Conservation (phyloP, 164 flowering plant species). For the Nymphaea colorata region DNA sequence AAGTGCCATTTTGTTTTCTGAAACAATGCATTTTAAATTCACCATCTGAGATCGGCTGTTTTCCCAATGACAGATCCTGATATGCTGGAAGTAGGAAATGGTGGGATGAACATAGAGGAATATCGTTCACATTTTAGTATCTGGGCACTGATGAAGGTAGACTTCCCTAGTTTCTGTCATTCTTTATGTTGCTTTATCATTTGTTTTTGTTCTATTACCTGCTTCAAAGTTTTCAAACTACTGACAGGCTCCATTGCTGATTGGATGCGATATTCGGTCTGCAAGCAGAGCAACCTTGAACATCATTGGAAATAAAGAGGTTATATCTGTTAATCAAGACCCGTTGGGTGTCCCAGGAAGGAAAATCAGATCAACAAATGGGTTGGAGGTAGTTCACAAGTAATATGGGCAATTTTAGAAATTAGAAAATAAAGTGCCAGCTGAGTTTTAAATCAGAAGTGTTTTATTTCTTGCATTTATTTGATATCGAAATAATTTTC, state of each 20-base stretch:
- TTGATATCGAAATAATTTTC: neutral
- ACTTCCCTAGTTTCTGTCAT: neutral
- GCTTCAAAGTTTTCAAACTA: neutral
- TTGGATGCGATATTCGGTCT: constrained; percentile 36
- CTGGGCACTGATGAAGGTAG: constrained; percentile 40
- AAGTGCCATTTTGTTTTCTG: too few species aligned
- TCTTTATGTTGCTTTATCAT: neutral
- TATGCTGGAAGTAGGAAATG: constrained; percentile 54
- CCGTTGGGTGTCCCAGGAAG: constrained; percentile 35
- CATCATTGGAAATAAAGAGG: constrained; percentile 36
- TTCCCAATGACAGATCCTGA: constrained; percentile 28
- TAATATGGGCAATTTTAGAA: neutral
- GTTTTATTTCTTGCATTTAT: neutral
- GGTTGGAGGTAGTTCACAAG: constrained; percentile 24
- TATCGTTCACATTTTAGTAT: constrained; percentile 44
- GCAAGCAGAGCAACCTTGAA: constrained; percentile 21
- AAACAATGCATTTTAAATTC: too few species aligned
- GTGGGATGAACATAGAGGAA: constrained; percentile 37
- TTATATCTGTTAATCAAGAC: constrained; percentile 40
- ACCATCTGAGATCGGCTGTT: too few species aligned
- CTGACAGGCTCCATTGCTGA: constrained; percentile 33
- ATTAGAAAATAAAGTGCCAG: neutral
- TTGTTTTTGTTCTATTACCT: neutral
- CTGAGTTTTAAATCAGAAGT: neutral
- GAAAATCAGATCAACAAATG: constrained; percentile 23